phyloP scores from a whole-genome alignment of 192 early-diverging fungal genomes.

The Rhizophagus sp. region DNA sequence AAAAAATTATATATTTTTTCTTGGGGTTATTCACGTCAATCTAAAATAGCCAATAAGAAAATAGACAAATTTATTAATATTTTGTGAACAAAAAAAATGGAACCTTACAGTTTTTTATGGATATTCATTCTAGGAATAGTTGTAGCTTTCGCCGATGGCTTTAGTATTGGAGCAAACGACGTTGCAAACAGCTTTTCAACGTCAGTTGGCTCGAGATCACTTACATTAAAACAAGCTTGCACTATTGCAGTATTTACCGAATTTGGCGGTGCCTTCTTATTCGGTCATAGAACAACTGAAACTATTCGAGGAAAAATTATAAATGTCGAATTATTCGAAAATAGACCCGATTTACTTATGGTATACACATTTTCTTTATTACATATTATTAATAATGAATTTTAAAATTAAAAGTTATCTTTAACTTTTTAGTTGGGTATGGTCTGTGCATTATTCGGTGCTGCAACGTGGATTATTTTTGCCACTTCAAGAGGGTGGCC shows the following conservation, averaged over 20 bases:
- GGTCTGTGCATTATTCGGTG: conserved; percentile 78
- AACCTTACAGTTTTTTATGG: conserved; percentile 54
- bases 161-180: conserved; percentile 83
- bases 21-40: too few relatives aligned
- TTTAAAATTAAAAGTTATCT: too few relatives aligned
- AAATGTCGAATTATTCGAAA: conserved; percentile 52
- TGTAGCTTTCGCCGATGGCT: conserved; percentile 71
- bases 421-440: conserved; percentile 53
- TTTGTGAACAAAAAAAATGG: conserved; percentile 1
- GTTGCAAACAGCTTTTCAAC: conserved; percentile 86
- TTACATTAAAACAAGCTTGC: conserved; percentile 72
- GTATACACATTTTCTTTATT: neutral
- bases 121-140: conserved; percentile 68
- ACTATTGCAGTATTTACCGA: conserved; percentile 83
- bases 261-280: conserved; percentile 73
- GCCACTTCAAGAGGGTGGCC: conserved; percentile 70
- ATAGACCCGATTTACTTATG: conserved; percentile 77
- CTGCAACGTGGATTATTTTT: conserved; percentile 74
- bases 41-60: too few relatives aligned
- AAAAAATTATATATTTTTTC: too few relatives aligned
- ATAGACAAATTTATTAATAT: neutral
- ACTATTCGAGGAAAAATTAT: conserved; percentile 83
- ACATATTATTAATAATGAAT: neutral
- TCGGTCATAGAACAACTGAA: conserved; percentile 71
- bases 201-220: conserved; percentile 75